Evolutionary conservation across 176 grass and related monocot species (phyloP).

Genomic region (Avena atlantica): DNA sequence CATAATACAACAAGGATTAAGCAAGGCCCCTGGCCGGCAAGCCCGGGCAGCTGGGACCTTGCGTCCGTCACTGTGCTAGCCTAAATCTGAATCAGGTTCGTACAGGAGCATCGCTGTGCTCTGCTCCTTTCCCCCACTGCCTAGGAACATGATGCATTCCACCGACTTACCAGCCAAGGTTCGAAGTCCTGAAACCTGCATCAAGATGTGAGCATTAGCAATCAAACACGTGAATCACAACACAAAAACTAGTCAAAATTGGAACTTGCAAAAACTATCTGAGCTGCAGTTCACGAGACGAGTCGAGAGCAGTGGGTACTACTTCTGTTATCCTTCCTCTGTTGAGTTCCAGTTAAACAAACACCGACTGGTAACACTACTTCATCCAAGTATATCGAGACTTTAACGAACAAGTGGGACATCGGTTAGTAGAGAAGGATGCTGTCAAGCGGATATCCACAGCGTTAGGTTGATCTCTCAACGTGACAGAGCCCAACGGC

Average conservation of each 20-base stretch:
- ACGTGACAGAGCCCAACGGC: too few relatives aligned
- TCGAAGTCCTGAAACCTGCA: conserved; percentile 30
- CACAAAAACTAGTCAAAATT: not conserved
- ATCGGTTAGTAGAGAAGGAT: conserved; percentile 9
- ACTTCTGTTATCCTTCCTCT: not conserved
- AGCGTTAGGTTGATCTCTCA: too few relatives aligned
- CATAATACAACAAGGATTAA: too few relatives aligned
- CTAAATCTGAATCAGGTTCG: not conserved
- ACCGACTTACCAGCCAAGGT: not conserved
- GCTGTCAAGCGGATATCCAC: conserved; percentile 27
- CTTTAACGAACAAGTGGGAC: not conserved
- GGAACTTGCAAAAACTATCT: conserved; percentile 28
- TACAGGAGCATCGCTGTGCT: not conserved
- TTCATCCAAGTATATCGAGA: conserved; percentile 6
- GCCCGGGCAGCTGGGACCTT: too few relatives aligned
- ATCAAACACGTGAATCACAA: not conserved
- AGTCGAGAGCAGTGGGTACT: not conserved
- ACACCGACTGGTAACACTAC: not conserved
- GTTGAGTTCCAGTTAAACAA: not conserved
- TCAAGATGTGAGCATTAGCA: not conserved
- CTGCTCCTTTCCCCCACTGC: not conserved
- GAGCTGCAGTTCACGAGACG: not conserved
- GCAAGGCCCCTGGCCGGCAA: too few relatives aligned
- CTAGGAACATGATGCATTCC: not conserved
- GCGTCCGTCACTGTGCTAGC: not conserved